Evolutionary conservation across 1,284 basidiomycete species (phyloP).

Genomic region (Tilletiaria anomala): DNA sequence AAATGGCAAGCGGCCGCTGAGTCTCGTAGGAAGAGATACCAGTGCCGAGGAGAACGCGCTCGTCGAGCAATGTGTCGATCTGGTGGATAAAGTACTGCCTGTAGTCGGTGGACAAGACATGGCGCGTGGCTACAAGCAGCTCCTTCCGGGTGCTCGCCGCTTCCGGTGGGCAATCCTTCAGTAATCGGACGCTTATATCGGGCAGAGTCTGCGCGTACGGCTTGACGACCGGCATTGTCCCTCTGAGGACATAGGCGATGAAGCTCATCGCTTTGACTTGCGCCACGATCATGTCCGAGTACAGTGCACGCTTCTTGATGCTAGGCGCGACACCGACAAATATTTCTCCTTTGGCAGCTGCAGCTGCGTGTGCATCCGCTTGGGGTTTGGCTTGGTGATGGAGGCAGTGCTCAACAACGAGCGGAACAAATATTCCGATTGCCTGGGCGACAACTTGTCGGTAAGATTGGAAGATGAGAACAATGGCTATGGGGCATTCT

Average conservation of each 20-base stretch:
- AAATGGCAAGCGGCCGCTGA: constrained; percentile 62
- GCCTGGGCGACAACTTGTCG: constrained; percentile 52
- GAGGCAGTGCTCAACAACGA: constrained; percentile 37
- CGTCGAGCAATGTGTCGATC: constrained; percentile 80
- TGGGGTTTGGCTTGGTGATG: constrained; percentile 61
- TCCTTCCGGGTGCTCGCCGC: constrained; percentile 64
- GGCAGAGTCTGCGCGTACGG: constrained; percentile 70
- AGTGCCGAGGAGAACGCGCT: constrained; percentile 75
- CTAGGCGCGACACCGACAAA: constrained; percentile 69
- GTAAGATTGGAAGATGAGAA: constrained; percentile 75
- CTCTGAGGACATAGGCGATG: constrained; percentile 75
- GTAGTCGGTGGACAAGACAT: constrained; percentile 69
- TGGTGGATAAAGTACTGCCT: constrained; percentile 66
- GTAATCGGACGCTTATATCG: constrained; percentile 63
- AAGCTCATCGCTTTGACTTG: constrained; percentile 81
- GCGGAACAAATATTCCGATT: constrained; percentile 58
- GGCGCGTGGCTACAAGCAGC: constrained; percentile 79
- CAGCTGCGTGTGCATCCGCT: constrained; percentile 62
- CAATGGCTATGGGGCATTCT: constrained; percentile 85
- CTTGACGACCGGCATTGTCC: constrained; percentile 55
- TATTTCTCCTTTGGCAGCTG: constrained; percentile 58
- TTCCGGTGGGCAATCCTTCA: constrained; percentile 85
- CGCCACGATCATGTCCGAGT: constrained; percentile 75
- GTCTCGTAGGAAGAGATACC: constrained; percentile 66
- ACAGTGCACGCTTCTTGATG: constrained; percentile 58